Evolutionary conservation across 257 asterid genomes (phyloP).

Genomic region (Solanum boliviense): DNA sequence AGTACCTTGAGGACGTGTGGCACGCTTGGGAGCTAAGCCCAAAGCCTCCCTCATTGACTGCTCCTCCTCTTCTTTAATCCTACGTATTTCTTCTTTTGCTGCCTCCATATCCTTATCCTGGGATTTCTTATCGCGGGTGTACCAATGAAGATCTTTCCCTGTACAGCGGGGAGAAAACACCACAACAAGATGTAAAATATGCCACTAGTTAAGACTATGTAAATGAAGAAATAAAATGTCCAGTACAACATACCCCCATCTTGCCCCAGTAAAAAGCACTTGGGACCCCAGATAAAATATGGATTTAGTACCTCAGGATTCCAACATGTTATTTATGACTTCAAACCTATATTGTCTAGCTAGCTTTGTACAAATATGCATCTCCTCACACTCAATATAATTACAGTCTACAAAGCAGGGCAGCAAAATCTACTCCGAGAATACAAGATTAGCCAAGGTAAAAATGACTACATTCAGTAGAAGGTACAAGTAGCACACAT

Average conservation of each 20-base stretch:
- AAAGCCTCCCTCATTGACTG: constrained; percentile 97
- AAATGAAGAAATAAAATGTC: not conserved
- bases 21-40: constrained; percentile 92
- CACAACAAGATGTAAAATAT: not conserved
- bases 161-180: not conserved
- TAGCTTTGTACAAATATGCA: not conserved
- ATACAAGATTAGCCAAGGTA: not conserved
- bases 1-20: constrained; percentile 50
- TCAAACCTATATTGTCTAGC: not conserved
- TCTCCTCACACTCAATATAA: not conserved
- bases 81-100: constrained; percentile 67
- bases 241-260: not conserved
- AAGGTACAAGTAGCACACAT: not conserved
- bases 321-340: not conserved
- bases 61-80: constrained; percentile 97
- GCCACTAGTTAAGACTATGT: not conserved
- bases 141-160: constrained; percentile 98
- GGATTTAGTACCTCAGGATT: not conserved
- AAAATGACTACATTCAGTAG: not conserved
- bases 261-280: not conserved
- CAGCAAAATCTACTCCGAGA: not conserved
- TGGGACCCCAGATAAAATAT: not conserved
- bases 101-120: constrained; percentile 34
- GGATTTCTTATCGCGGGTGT: constrained; percentile 68
- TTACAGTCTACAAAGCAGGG: not conserved